Evolutionary conservation across 306 rosid species (phyloP), one percentile per base, ranked within the genome.

Genomic region (Quercus gilva): DNA sequence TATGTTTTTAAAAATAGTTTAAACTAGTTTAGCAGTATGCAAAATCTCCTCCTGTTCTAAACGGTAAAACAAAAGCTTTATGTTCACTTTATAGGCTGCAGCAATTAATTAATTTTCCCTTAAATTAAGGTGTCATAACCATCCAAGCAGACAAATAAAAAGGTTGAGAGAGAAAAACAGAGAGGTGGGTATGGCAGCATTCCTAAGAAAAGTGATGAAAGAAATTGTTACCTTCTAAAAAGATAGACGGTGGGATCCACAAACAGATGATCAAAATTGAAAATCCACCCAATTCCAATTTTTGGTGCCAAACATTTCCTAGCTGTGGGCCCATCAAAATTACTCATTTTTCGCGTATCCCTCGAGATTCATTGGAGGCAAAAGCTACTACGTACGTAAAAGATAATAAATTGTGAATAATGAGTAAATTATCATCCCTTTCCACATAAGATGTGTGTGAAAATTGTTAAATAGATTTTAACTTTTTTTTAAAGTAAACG

Each of bases 141-240:
- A n/a, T 29, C 18, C 69, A 37, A 78, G 37, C 68, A 80, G 75
- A 71, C 59, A 18, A 73, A 52, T 35, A 76, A 70, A 79, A 75
- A 75, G 53, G 12, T 65, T 33, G 21, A 65, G n/a, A 83, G 73
- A 70, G 76, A 75, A 68, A 23, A 68, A 31, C 5, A 23, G 26
- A 29, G 64, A 6, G 56, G 28, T 58, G 6, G n/a, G 31, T 74
- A 23, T 70, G 75, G 76, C 84, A 31, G 74, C 76, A 80, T 81
- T 81, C 84, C 88, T 78, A 75, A 80, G 72, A 85, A 85, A 70
- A 76, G 79, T 78, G 55, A 60, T 76, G 71, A 72, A 76, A 28
- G 74, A 72, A 76, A 21, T 55, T 65, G 78, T 74, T 57, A 43
- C 49, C 59, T 74, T 79, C 78, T 28, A 31, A 55, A 78, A 76